A percentile compares a stretch with the other conserved stretches of the same genome.
Conservation (phyloP, 805 yeast species). For the Zygosaccharomyces siamensis region DNA sequence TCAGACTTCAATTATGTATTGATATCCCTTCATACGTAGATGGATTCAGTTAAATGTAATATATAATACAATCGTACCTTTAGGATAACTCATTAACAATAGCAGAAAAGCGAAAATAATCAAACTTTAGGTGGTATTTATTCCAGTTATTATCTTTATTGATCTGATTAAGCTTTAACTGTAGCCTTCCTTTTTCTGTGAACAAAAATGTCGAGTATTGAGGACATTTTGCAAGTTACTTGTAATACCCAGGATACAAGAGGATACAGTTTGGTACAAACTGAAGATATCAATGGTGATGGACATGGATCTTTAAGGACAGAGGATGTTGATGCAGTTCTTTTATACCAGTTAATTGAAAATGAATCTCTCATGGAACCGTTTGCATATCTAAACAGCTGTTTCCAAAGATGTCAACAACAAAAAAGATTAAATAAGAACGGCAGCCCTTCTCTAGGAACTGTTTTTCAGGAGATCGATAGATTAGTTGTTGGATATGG, state of each 20-base stretch:
- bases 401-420: conserved; percentile 29
- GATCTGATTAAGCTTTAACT: background rate
- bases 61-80: background rate
- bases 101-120: background rate
- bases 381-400: conserved; percentile 28
- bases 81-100: background rate
- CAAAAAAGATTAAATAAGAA: conserved; percentile 42
- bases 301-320: conserved; percentile 11
- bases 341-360: conserved; percentile 34
- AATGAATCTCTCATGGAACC: conserved; percentile 24
- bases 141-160: background rate
- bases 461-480: conserved; percentile 45
- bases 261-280: conserved; percentile 12
- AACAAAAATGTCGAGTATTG: conserved; percentile 22
- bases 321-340: conserved; percentile 27
- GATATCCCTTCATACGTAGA: background rate
- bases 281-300: conserved; percentile 18
- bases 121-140: background rate
- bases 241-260: conserved; percentile 16
- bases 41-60: background rate
- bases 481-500: conserved; percentile 49
- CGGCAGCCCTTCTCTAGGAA: conserved; percentile 38
- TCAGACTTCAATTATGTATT: background rate
- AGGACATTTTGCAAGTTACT: conserved; percentile 27
- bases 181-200: background rate